Conservation (phyloP, 495 filamentous ascomycete species). For the Poronia punctata region DNA sequence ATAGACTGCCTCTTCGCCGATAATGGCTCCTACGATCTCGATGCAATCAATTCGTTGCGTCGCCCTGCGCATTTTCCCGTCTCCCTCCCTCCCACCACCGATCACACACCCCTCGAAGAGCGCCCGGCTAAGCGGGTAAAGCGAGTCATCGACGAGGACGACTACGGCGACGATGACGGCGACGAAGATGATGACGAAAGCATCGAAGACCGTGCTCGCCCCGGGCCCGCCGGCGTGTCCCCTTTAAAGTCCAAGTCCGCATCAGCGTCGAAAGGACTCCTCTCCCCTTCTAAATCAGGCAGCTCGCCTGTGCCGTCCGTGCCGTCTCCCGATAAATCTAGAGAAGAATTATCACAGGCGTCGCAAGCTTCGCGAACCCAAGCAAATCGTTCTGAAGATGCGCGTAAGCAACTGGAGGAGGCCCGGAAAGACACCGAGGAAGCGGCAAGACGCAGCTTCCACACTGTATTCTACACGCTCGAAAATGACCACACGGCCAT, state of each 20-base stretch:
- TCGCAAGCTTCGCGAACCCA: constrained; percentile 38
- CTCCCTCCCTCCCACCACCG: constrained; percentile 37
- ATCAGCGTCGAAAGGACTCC: constrained; percentile 36
- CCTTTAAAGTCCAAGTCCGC: constrained; percentile 57
- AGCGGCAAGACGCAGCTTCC: constrained; percentile 78
- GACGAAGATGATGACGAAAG: constrained; percentile 57
- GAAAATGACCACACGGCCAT: constrained; percentile 94
- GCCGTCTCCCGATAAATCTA: constrained; percentile 42
- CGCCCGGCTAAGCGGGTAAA: constrained; percentile 43
- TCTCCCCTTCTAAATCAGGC: constrained; percentile 52
- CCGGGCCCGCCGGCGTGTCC: constrained; percentile 32
- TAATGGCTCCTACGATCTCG: constrained; percentile 54
- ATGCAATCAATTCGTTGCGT: constrained; percentile 32
- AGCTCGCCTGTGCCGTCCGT: constrained; percentile 51
- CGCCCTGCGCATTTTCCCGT: constrained; percentile 25
- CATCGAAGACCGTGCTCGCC: constrained; percentile 38
- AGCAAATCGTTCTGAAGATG: constrained; percentile 67
- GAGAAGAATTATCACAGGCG: constrained; percentile 28
- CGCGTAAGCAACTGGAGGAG: constrained; percentile 88
- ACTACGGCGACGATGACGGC: constrained; percentile 83
- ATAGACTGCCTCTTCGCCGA: constrained; percentile 69
- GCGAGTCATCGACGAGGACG: constrained; percentile 62
- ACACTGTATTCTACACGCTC: constrained; percentile 87
- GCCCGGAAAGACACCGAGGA: constrained; percentile 91
- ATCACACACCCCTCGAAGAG: constrained; percentile 40